Base-by-base conservation (phyloP, 2,329 filamentous ascomycete species). In the Graphilbum fragrans region DNA sequence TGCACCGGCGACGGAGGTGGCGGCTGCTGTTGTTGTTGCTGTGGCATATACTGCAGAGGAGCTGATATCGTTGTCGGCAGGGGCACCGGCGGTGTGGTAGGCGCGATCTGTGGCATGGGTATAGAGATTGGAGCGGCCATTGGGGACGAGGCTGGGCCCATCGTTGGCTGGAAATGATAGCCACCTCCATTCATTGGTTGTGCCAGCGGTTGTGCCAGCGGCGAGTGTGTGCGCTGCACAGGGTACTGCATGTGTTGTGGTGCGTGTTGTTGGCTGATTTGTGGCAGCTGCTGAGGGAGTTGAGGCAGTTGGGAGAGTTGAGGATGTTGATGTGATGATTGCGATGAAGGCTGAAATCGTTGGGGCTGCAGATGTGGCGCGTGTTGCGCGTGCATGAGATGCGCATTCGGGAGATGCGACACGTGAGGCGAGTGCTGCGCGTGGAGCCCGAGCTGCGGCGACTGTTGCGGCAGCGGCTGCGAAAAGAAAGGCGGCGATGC, bases 401-500 rank as follows among this genome's bases (percentile, higher is more conserved):
- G 37, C 22, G 39, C 35, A 25, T 40, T 41, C 20, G 43, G 18
- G 22, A 33, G 41, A 11, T 46, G n/a, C n/a, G n/a, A n/a, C n/a
- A n/a, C n/a, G n/a, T n/a, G n/a, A n/a, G n/a, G n/a, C n/a, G n/a
- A n/a, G n/a, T n/a, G 42, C 16, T 39, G 34, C 25, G 37, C 35
- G 36, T 42, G 42, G 7, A 27, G 23, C 7, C 18, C 36, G 12
- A 18, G 32, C 9, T 37, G 27, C 12, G 37, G 39, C 18, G 44
- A 34, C 9, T 37, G 27, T 10, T 35, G 39, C 18, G 44, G 35
- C 32, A 44, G 39, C 21, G 33, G 36, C 40, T 48, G 45, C 17
- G 38, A 38, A 35, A 41, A 47, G 31, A 41, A 41, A 36, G 42
- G 44, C 31, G 44, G 46, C 36, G 48, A 47, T 22, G 44, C 46